A percentile compares a stretch with the other conserved stretches of the same genome.
Evolutionary conservation across 2,329 filamentous ascomycete species (phyloP).

Genomic region (Cercospora janseana): DNA sequence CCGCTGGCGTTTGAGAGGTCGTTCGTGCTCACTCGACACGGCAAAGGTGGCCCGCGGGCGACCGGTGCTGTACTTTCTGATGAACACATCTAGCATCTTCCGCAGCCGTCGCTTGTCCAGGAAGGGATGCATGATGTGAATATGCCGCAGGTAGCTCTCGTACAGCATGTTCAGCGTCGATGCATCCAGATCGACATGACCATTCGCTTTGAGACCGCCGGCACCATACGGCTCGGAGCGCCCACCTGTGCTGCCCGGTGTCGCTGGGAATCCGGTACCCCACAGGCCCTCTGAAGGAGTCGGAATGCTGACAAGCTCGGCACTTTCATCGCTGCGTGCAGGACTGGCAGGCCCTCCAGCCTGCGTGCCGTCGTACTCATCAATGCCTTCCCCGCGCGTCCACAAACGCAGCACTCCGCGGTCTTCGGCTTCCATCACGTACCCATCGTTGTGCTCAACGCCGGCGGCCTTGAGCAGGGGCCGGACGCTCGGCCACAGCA

Average conservation of each 20-base stretch:
- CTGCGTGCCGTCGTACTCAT: conserved; percentile 38
- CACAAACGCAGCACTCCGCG: conserved; percentile 39
- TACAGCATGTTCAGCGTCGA: conserved; percentile 52
- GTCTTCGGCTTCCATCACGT: conserved; percentile 41
- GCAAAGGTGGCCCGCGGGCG: conserved; percentile 31
- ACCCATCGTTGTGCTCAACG: conserved; percentile 35
- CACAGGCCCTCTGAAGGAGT: conserved; percentile 51
- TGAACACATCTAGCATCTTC: conserved; percentile 53
- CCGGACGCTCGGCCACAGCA: conserved; percentile 55
- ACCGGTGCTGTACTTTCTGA: conserved; percentile 46
- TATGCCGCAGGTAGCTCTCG: conserved; percentile 57
- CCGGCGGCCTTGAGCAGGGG: conserved; percentile 35
- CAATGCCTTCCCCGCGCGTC: conserved; percentile 41
- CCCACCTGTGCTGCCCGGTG: conserved; percentile 33
- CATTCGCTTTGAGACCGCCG: conserved; percentile 54
- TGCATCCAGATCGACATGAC: conserved; percentile 54
- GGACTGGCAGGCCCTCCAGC: conserved; percentile 41
- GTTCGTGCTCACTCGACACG: conserved; percentile 29
- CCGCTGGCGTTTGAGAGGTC: conserved; percentile 35
- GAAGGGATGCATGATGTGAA: conserved; percentile 65
- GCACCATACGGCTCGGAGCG: conserved; percentile 39
- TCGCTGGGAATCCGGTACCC: conserved; percentile 48
- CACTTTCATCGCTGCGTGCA: conserved; percentile 41
- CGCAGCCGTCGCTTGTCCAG: conserved; percentile 55
- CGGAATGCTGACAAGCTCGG: conserved; percentile 34